Percentiles rank a stretch among this genome's conserved stretches.
These are phyloP conservation scores for Jatropha podagrica DNA, from an alignment of 441 rosid species.

Conservation along the genomic window DNA sequence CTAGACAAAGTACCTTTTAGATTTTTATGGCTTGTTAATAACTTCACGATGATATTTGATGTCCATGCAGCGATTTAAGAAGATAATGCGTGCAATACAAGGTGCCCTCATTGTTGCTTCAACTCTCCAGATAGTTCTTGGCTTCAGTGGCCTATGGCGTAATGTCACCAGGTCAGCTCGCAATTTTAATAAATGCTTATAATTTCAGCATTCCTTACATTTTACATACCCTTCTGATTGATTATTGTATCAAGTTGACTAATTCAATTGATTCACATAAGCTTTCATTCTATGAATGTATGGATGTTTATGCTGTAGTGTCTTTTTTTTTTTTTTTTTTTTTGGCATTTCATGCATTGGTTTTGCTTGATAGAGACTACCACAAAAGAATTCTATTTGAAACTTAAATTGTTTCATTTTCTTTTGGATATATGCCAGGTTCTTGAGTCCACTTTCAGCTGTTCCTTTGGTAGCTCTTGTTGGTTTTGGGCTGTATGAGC, in stretches of 20 bases:
- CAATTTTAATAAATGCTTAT: constrained; percentile 14
- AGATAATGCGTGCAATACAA: constrained; percentile 90
- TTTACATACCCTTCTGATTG: not conserved
- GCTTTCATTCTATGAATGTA: not conserved
- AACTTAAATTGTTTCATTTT: not conserved
- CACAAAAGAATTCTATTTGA: not conserved
- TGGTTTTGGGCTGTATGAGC: constrained; percentile 91
- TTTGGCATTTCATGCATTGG: constrained; percentile 8
- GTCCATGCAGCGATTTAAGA: constrained; percentile 63
- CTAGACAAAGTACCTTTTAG: not conserved
- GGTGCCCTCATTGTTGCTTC: constrained; percentile 94
- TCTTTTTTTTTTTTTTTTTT: too few relatives aligned
- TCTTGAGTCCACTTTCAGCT: constrained; percentile 85
- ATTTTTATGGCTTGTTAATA: constrained; percentile 1
- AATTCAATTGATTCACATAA: not conserved
- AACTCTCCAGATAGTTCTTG: constrained; percentile 90
- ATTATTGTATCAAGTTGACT: not conserved
- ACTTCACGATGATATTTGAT: constrained; percentile 20
- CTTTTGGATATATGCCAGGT: constrained; percentile 46
- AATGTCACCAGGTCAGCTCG: constrained; percentile 72
- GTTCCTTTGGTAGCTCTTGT: constrained; percentile 81
- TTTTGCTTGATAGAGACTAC: not conserved
- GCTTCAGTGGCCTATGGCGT: constrained; percentile 99
- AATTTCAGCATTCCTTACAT: not conserved
- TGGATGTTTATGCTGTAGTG: constrained; percentile 5